Percentiles rank a stretch among this genome's conserved stretches.
phyloP scores from a whole-genome alignment of 495 filamentous ascomycete species.

The Aspergillus olivimuriae region DNA sequence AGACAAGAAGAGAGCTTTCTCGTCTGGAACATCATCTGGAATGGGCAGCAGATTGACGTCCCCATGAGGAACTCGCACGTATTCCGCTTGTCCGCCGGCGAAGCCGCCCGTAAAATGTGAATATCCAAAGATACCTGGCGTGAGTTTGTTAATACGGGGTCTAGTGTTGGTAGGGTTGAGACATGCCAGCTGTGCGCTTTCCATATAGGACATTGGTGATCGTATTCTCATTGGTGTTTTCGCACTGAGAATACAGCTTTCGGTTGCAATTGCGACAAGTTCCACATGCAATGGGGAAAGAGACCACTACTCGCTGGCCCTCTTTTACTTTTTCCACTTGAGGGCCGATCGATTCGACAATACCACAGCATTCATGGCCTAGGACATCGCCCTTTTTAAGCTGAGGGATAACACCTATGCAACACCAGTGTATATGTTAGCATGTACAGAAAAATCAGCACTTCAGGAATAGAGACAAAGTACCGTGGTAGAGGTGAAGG shows the following conservation, averaged over 20 bases:
- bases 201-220: slow-evolving; percentile 69
- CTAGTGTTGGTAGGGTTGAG: too few species aligned
- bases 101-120: slow-evolving; percentile 77
- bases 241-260: slow-evolving; percentile 71
- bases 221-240: slow-evolving; percentile 67
- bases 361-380: slow-evolving; percentile 84
- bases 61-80: slow-evolving; percentile 75
- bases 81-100: slow-evolving; percentile 86
- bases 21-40: slow-evolving; percentile 76
- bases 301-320: slow-evolving; percentile 76
- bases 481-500: slow-evolving; percentile 71
- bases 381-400: slow-evolving; percentile 80
- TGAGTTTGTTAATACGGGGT: too few species aligned
- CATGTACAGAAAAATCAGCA: background rate
- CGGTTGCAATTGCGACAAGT: slow-evolving; percentile 72
- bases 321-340: slow-evolving; percentile 50
- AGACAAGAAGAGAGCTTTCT: slow-evolving; percentile 78
- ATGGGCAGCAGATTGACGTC: slow-evolving; percentile 77
- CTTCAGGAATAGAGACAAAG: too few species aligned
- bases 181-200: too few species aligned
- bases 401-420: slow-evolving; percentile 56
- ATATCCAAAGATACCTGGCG: slow-evolving; percentile 49
- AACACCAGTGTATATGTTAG: slow-evolving; percentile 1
- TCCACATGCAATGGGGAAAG: slow-evolving; percentile 73
- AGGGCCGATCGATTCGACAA: slow-evolving; percentile 66